phyloP scores from a whole-genome alignment of 768 basidiomycete genomes.

The Kwoniella bestiolae region DNA sequence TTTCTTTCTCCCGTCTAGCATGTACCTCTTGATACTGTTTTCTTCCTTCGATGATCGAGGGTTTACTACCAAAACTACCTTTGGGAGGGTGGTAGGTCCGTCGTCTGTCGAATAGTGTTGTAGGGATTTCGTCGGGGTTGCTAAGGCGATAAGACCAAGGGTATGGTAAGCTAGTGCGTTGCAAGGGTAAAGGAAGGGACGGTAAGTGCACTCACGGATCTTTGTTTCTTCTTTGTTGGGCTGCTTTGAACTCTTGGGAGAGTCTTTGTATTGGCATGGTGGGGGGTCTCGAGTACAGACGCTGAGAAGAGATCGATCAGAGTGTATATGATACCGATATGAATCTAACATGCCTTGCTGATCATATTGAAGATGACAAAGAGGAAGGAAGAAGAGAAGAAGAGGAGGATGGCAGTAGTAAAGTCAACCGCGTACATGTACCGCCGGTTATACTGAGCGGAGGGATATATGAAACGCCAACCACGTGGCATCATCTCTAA shows the following conservation, averaged over 20 bases:
- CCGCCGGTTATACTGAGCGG: not conserved
- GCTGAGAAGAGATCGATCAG: no score
- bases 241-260: not conserved
- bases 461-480: not conserved
- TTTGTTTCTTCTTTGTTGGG: not conserved
- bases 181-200: no score
- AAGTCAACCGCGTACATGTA: constrained; percentile 1
- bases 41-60: not conserved
- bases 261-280: not conserved
- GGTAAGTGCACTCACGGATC: constrained; percentile 1
- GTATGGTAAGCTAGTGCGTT: no score
- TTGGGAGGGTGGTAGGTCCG: not conserved
- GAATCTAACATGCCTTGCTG: no score
- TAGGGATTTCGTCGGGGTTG: not conserved
- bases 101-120: not conserved
- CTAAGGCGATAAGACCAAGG: not conserved
- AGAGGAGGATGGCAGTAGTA: not conserved
- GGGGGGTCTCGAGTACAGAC: not conserved
- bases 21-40: not conserved
- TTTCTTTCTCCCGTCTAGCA: not conserved
- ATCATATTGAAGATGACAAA: no score
- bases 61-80: constrained; percentile 12
- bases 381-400: not conserved
- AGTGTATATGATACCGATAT: no score
- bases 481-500: not conserved